Base-by-base conservation (phyloP, 441 rosid species). In the Erodium trifolium region DNA sequence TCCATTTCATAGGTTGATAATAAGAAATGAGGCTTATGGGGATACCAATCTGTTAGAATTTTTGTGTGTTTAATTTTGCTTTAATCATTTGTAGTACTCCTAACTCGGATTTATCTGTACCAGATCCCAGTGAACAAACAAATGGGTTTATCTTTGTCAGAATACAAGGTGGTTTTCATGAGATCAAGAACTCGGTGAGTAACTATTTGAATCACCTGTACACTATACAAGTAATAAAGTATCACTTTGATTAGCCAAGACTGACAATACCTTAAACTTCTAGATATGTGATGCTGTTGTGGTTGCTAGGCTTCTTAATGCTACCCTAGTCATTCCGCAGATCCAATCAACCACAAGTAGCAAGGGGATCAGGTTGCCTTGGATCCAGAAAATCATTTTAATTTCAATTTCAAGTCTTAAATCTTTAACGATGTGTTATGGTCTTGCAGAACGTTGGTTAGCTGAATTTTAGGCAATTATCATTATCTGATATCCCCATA, bases 141-240 rank as follows among this genome's bases (percentile, higher is more conserved):
- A 92, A 75, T 71, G 97, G 98, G 70, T 94, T 76, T 70, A 77
- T 94, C 71, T 94, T 94, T 80, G 98, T 88, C 63, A 86, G 96
- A 76, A 88, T 92, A 84, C 99, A 88, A 84, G 99, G 99, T 17
- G 99, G 98, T 78, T 94, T 94, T 70, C 98, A 90, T 76, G 98
- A 94, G 82, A 94, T 94, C 67, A 84, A 97, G 86, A 94, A 88
- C 70, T 85, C 99, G 88, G 99, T 94, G 78, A 80, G 90, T 9
- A 9, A 59, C 64, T 18, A 23, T 9, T 59, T 59, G 64, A 19
- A 3, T 19, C 19, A 11, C 64, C 64, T 19, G 34, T 18, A 17
- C 19, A 19, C 34, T 59, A 8, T 23, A 59, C 2, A 10, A 57
- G 27, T 18, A 16, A 57, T 57, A 57, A 17, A 55, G 27, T 55